phyloP scores from a whole-genome alignment of 1,284 basidiomycete genomes.

The Puccinia polysora region DNA sequence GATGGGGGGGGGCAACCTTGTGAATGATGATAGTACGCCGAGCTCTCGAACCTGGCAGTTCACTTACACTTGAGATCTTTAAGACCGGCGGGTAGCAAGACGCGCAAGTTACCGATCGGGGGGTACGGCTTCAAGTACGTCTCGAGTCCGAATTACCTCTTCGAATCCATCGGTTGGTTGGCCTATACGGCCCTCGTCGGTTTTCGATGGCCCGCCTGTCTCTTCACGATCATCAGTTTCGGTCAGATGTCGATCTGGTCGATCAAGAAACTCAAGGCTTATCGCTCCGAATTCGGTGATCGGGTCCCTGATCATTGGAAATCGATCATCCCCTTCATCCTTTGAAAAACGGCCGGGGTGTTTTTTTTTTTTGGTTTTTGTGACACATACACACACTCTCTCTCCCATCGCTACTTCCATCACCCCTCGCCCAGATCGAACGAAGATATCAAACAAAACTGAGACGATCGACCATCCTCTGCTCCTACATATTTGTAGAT shows the following conservation, averaged over 20 bases:
- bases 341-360: too few relatives aligned
- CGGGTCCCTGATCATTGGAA: constrained; percentile 72
- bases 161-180: constrained; percentile 76
- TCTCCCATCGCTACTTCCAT: too few relatives aligned
- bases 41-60: constrained; percentile 78
- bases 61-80: constrained; percentile 78
- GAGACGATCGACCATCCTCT: too few relatives aligned
- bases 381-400: too few relatives aligned
- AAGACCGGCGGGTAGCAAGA: constrained; percentile 72
- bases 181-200: constrained; percentile 69
- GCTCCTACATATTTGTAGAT: too few relatives aligned
- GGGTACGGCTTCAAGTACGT: constrained; percentile 75
- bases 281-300: constrained; percentile 88
- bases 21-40: constrained; percentile 62
- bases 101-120: constrained; percentile 69
- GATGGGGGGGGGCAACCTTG: too few relatives aligned
- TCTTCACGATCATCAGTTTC: constrained; percentile 67
- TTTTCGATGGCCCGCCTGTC: constrained; percentile 59
- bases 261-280: constrained; percentile 79
- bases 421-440: too few relatives aligned
- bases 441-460: too few relatives aligned
- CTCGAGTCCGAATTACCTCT: constrained; percentile 92
- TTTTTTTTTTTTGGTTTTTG: too few relatives aligned
- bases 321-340: constrained; percentile 73
- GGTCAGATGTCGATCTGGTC: constrained; percentile 85